Conservation (phyloP, 129 eudicot species). For the Flaveria robusta region DNA sequence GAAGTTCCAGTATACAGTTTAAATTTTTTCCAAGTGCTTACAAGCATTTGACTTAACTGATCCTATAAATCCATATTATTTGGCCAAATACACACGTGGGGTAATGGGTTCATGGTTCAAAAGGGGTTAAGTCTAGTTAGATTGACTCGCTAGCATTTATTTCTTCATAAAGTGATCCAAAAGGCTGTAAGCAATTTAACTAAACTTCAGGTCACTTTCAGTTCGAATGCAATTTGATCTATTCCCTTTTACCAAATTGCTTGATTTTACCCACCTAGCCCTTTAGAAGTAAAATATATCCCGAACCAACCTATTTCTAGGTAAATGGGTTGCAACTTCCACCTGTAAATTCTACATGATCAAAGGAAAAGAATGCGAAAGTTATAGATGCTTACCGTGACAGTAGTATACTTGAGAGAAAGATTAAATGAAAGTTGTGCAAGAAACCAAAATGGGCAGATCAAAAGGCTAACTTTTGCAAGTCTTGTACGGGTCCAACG, state of each 20-base stretch:
- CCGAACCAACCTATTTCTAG: background rate
- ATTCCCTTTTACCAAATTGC: too few relatives aligned
- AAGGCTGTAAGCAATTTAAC: too few relatives aligned
- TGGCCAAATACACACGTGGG: background rate
- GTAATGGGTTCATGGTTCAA: background rate
- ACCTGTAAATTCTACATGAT: background rate
- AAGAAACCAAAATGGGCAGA: slow-evolving; percentile 93
- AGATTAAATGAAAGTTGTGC: slow-evolving; percentile 93
- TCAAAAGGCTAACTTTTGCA: slow-evolving; percentile 79
- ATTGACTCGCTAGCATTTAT: too few relatives aligned
- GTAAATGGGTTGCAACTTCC: background rate
- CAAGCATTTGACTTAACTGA: slow-evolving; percentile 10
- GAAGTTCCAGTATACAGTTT: background rate
- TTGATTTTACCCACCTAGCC: background rate
- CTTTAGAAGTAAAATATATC: slow-evolving; percentile 1
- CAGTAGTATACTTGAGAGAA: slow-evolving; percentile 90
- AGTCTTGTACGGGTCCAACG: slow-evolving; percentile 91
- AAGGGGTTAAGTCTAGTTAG: background rate
- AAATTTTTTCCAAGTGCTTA: background rate
- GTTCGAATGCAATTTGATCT: too few relatives aligned
- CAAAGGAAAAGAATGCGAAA: background rate
- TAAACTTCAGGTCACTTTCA: too few relatives aligned
- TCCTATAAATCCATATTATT: background rate
- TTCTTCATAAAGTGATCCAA: too few relatives aligned
- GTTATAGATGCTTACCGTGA: slow-evolving; percentile 63